Conservation (phyloP, 805 yeast species). For the Wickerhamiella sorbophila region DNA sequence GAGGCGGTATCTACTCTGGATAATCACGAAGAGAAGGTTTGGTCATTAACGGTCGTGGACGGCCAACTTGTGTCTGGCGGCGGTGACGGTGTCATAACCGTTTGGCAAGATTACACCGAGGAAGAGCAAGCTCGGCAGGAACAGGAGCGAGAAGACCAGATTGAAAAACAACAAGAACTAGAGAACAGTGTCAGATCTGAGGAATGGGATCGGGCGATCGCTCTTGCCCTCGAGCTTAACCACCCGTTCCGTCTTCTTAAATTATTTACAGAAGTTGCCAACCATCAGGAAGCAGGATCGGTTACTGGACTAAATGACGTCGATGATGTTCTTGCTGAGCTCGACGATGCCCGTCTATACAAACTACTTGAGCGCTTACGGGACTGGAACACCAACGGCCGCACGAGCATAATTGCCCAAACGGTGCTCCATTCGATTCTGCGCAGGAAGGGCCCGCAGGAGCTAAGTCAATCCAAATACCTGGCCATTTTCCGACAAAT, state of each 20-base stretch:
- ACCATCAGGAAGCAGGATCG: conserved; percentile 33
- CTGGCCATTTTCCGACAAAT: conserved; percentile 57
- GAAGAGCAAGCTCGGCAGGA: conserved; percentile 43
- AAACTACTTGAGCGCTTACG: conserved; percentile 59
- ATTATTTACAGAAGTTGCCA: conserved; percentile 48
- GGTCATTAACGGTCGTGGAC: conserved; percentile 63
- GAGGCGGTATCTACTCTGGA: conserved; percentile 78
- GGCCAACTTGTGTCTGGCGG: conserved; percentile 69
- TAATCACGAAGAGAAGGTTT: conserved; percentile 82
- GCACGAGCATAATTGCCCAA: conserved; percentile 69
- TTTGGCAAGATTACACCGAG: conserved; percentile 82
- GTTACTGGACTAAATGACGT: conserved; percentile 44
- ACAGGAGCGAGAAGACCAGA: conserved; percentile 39
- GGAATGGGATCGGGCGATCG: conserved; percentile 82
- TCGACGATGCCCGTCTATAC: conserved; percentile 46
- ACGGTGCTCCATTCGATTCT: conserved; percentile 55
- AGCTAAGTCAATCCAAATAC: conserved; percentile 50
- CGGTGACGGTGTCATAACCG: conserved; percentile 82
- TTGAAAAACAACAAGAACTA: conserved; percentile 83
- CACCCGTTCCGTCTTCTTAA: conserved; percentile 82
- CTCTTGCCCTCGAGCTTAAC: conserved; percentile 70
- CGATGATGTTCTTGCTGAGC: conserved; percentile 44
- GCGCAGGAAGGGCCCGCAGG: conserved; percentile 37
- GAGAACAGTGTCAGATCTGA: conserved; percentile 54
- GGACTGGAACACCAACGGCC: conserved; percentile 90